Percentiles rank a stretch among this genome's conserved stretches.
Evolutionary conservation across 2,329 filamentous ascomycete species (phyloP).

Genomic region (Cadophora gregata): DNA sequence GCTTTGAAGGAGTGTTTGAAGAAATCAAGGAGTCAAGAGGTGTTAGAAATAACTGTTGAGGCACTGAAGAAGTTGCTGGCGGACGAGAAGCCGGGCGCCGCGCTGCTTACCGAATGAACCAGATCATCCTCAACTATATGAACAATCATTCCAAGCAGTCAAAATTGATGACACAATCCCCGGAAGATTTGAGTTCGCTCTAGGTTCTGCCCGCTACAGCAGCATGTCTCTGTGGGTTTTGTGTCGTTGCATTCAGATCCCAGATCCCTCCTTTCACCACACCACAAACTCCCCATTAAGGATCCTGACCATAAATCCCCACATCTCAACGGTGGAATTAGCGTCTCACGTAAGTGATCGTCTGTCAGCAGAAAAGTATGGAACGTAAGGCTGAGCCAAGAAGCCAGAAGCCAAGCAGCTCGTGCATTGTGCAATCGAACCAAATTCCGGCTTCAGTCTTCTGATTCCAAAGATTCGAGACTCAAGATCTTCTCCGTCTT

Average conservation of each 20-base stretch:
- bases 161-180: background rate
- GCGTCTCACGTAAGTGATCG: background rate
- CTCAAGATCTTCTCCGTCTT: no score
- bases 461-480: no score
- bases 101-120: slow-evolving; percentile 20
- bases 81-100: slow-evolving; percentile 28
- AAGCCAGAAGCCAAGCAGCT: no score
- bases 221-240: background rate
- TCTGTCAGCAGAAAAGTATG: background rate
- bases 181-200: background rate
- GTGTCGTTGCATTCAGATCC: background rate
- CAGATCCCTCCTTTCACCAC: no score
- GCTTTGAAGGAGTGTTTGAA: slow-evolving; percentile 72
- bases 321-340: background rate
- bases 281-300: background rate
- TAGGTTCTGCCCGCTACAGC: background rate
- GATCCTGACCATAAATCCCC: background rate
- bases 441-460: background rate
- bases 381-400: background rate
- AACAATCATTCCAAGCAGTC: background rate
- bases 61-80: slow-evolving; percentile 63
- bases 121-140: background rate
- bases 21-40: slow-evolving; percentile 69
- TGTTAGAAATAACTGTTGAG: slow-evolving; percentile 74
- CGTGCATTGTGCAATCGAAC: no score